Evolutionary conservation across 1,284 basidiomycete genomes (phyloP).

Genomic region (Sporisorium graminicola): DNA sequence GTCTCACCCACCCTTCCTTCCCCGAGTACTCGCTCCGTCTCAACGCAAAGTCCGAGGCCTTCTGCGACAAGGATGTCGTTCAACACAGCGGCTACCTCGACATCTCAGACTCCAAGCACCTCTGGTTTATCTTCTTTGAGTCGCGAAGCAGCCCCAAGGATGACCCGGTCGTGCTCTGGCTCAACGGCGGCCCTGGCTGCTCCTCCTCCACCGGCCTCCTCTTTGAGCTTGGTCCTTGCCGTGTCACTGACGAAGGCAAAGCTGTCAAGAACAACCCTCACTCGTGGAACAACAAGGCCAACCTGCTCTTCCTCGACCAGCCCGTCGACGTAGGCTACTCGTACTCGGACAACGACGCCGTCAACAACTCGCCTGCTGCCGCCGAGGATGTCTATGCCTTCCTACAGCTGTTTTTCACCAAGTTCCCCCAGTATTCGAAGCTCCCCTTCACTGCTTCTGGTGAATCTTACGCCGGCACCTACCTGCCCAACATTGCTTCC

Average conservation of each 20-base stretch:
- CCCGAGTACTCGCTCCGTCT: conserved; percentile 79
- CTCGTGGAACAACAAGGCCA: conserved; percentile 81
- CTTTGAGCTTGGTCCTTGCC: conserved; percentile 89
- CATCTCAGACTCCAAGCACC: conserved; percentile 83
- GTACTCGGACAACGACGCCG: conserved; percentile 79
- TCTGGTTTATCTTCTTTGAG: conserved; percentile 93
- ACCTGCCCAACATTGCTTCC: conserved; percentile 65
- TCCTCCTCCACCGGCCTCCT: conserved; percentile 73
- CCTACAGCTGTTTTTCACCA: conserved; percentile 83
- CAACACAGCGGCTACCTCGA: conserved; percentile 88
- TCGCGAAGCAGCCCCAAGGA: conserved; percentile 78
- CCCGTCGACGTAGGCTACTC: conserved; percentile 85
- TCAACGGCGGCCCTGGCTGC: conserved; percentile 83
- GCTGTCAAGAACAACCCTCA: conserved; percentile 80
- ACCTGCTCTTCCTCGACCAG: conserved; percentile 84
- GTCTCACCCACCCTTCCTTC: conserved; percentile 80
- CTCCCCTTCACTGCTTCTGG: conserved; percentile 71
- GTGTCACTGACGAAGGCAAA: conserved; percentile 77
- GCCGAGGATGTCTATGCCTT: conserved; percentile 90
- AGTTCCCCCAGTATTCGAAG: conserved; percentile 66
- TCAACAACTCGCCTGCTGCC: conserved; percentile 80
- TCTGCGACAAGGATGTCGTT: conserved; percentile 86
- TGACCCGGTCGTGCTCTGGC: conserved; percentile 87
- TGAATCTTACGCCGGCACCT: conserved; percentile 77
- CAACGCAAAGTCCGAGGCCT: conserved; percentile 39